phyloP scores from a whole-genome alignment of 352 stramenopile species.

The Globisporangium nunn region DNA sequence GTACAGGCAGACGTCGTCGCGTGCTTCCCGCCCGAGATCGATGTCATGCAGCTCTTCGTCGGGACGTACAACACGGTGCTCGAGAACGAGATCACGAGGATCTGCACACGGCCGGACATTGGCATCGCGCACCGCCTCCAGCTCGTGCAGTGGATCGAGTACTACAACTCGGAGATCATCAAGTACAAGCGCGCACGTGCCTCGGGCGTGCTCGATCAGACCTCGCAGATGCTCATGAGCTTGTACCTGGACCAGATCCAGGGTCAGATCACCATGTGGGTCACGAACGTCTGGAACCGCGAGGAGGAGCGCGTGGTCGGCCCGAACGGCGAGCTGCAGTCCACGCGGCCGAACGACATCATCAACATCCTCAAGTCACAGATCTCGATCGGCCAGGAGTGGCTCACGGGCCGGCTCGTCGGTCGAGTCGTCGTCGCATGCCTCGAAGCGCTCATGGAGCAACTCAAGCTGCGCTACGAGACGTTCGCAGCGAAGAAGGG shows the following conservation, averaged over 20 bases:
- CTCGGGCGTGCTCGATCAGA: slow-evolving; percentile 60
- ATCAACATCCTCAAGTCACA: slow-evolving; percentile 85
- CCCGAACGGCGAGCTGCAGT: slow-evolving; percentile 55
- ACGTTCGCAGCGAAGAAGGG: slow-evolving; percentile 34
- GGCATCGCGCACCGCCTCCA: slow-evolving; percentile 71
- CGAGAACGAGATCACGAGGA: slow-evolving; percentile 55
- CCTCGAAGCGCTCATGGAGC: slow-evolving; percentile 60
- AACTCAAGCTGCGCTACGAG: slow-evolving; percentile 69
- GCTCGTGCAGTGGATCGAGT: slow-evolving; percentile 85
- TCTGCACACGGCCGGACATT: slow-evolving; percentile 52
- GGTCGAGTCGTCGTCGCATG: slow-evolving; percentile 66
- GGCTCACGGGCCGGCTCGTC: slow-evolving; percentile 57
- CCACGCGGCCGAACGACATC: slow-evolving; percentile 79
- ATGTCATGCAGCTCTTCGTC: slow-evolving; percentile 73
- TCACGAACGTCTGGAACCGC: slow-evolving; percentile 82
- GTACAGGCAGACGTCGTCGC: slow-evolving; percentile 63
- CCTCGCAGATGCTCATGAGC: slow-evolving; percentile 65
- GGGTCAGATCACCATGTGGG: slow-evolving; percentile 73
- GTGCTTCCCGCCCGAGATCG: slow-evolving; percentile 73
- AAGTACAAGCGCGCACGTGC: slow-evolving; percentile 74
- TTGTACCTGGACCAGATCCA: slow-evolving; percentile 73
- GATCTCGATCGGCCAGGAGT: slow-evolving; percentile 81
- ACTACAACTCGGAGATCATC: slow-evolving; percentile 83
- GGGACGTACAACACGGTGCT: slow-evolving; percentile 71
- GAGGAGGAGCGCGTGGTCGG: slow-evolving; percentile 64